These are phyloP conservation scores for Arabidopsis suecica DNA, from an alignment of 345 rosid genomes.

Conservation along the genomic window DNA sequence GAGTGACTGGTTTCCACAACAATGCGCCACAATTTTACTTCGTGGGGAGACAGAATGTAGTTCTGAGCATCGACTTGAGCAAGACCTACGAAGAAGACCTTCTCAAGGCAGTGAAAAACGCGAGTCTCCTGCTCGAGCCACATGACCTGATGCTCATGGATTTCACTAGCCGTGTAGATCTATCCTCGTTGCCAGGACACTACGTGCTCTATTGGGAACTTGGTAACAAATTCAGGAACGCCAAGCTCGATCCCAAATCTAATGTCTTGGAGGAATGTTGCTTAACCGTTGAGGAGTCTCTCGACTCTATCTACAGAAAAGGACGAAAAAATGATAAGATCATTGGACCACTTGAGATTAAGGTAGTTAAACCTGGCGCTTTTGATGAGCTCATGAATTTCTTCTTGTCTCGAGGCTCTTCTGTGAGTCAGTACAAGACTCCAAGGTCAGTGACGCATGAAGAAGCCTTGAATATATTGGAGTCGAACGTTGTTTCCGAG, in stretches of 20 bases:
- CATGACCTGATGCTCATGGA: conserved; percentile 70
- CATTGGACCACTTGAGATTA: conserved; percentile 81
- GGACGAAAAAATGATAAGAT: conserved; percentile 69
- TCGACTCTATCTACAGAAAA: conserved; percentile 74
- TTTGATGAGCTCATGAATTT: conserved; percentile 85
- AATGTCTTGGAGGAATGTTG: conserved; percentile 74
- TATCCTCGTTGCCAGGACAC: conserved; percentile 76
- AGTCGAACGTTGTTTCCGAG: conserved; percentile 56
- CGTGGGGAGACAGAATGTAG: conserved; percentile 71
- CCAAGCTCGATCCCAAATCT: conserved; percentile 42
- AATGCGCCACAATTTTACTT: conserved; percentile 81
- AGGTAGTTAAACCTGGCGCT: conserved; percentile 66
- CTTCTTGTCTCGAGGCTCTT: conserved; percentile 74
- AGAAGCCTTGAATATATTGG: conserved; percentile 58
- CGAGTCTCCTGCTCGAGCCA: conserved; percentile 60
- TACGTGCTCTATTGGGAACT: conserved; percentile 90
- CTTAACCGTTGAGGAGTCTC: conserved; percentile 64
- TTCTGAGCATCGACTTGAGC: conserved; percentile 79
- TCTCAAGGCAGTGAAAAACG: conserved; percentile 66
- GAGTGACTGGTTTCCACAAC: conserved; percentile 77
- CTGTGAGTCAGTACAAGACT: conserved; percentile 88
- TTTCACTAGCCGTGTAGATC: conserved; percentile 79
- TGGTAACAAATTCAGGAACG: conserved; percentile 32
- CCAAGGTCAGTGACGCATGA: conserved; percentile 69
- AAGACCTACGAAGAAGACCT: conserved; percentile 93